These are phyloP conservation scores for Mycena rebaudengoi DNA, from an alignment of 768 basidiomycete species.

Conservation along the genomic window DNA sequence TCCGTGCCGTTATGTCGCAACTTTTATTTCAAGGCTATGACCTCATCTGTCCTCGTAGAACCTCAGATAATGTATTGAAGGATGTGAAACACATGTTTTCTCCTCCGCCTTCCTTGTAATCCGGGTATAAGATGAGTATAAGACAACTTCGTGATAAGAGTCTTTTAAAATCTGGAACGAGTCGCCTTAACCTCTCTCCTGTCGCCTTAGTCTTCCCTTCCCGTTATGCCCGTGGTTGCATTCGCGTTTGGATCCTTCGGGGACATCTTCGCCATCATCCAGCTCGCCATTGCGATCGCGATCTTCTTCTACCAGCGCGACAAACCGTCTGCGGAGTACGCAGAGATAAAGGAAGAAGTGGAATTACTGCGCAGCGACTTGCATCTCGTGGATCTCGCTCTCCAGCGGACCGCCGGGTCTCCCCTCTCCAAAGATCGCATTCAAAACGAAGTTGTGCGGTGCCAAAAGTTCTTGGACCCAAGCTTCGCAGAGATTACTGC, in stretches of 20 bases:
- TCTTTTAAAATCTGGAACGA: too few relatives aligned
- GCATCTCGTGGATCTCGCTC: background rate
- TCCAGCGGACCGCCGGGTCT: background rate
- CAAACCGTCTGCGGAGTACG: background rate
- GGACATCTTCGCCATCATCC: background rate
- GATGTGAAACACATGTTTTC: too few relatives aligned
- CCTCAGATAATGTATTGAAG: too few relatives aligned
- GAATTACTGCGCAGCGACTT: background rate
- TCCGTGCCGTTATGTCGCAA: too few relatives aligned
- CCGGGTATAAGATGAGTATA: too few relatives aligned
- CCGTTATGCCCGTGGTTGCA: background rate
- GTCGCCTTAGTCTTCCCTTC: background rate
- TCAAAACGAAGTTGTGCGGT: background rate
- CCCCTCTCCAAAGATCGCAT: background rate
- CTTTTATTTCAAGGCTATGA: too few relatives aligned
- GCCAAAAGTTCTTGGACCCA: background rate
- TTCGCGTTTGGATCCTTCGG: constrained; percentile 3
- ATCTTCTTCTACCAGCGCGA: background rate
- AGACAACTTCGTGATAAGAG: too few relatives aligned
- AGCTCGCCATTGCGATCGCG: background rate
- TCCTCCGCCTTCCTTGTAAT: too few relatives aligned
- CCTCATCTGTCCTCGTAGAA: too few relatives aligned
- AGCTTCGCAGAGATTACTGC: background rate
- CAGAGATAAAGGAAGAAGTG: background rate
- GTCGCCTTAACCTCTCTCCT: background rate